Base-by-base conservation (phyloP, 1,139 yeast species). In the Kurtzmaniella quercitrusa region DNA sequence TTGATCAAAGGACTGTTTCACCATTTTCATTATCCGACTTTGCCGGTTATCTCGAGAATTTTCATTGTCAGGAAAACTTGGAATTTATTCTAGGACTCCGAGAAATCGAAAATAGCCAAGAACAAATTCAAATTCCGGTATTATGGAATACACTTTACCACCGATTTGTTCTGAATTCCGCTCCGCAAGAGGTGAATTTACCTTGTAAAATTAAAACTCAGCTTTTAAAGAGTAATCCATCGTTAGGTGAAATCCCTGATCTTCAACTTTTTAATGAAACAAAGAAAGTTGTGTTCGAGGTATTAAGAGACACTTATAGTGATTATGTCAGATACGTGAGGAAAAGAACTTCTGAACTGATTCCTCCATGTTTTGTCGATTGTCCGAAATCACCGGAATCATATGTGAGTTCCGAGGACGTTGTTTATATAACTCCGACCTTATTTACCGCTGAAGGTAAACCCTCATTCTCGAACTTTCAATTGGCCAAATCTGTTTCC, bases 31-130 rank as follows among this genome's bases (percentile, higher is more conserved):
- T 50, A 27, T 41, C 46, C 11, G 56, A 58, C 38, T 69, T 69
- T 45, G 45, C 58, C 23, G 54, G 54, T 41, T 69, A 56, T 46
- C 58, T 69, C 38, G 45, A 52, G 29, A 47, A 54, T 27, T 58
- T 60, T 25, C 74, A 68, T 48, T 67, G 73, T 51, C 51, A 62
- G 38, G 75, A 69, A 46, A 68, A 68, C 51, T 58, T 62, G 40
- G 70, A 67, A 49, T 68, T 66, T 43, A 52, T 68, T 12, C 45
- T 61, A 37, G 68, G 65, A 41, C 54, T 68, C 33, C 47, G 41
- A 21, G 54, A 49, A 39, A 44, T 45, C n/a, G 47, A 46, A 38
- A 51, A 59, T 43, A 44, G 49, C 38, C 43, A 39, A 6, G 14
- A 21, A 19, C 21, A 8, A 10, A 10, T 7, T 9, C 16, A n/a